Evolutionary conservation across 768 basidiomycete species (phyloP), one percentile per base, ranked within the genome.

Genomic region (Phlebiopsis gigantea): DNA sequence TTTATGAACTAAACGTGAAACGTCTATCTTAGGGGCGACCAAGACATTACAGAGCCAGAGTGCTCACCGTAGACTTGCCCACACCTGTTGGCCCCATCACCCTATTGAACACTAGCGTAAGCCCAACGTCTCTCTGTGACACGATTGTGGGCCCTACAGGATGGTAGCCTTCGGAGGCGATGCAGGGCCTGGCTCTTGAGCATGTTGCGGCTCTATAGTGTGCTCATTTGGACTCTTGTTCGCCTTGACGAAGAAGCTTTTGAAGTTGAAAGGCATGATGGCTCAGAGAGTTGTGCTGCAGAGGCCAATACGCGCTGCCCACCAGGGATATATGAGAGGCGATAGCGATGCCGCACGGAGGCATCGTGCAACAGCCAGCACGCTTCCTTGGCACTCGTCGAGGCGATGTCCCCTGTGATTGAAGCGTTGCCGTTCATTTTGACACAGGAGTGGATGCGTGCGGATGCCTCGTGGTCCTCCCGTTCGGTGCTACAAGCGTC

Each of bases 71-170:
- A 25, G 60, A 53, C 21, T 61, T 61, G 4, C 60, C 60, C 14
- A 49, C 46, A 19, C 60, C 60, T 22, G 60, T 61, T 5, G 52
- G 46, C 1, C 60, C 60, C 56, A 61, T 61, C 8, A 61, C 60
- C 2, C 60, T 61, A 24, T 45, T 2, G 8, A 39, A 3, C 2
- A 12, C 34, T 10, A 39, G 8, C 34, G 34, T 39, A 10, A 9
- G 8, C 12, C 17, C 8, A 39, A 12, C 4, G 17, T 9, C 17
- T 9, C 12, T 39, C 31, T 3, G 34, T 17, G 8, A 2, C 17
- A 17, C 12, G 3, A 17, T 9, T 9, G 12, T 17, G 34, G 2
- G 17, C 2, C 34, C 17, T 17, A 39, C 34, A 34, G 34, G 17
- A 39, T 39, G 8, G 17, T 39, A 17, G 34, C 34, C 17, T 9